Conservation (phyloP, 2,329 filamentous ascomycete species). For the Alternaria tenuissima region DNA sequence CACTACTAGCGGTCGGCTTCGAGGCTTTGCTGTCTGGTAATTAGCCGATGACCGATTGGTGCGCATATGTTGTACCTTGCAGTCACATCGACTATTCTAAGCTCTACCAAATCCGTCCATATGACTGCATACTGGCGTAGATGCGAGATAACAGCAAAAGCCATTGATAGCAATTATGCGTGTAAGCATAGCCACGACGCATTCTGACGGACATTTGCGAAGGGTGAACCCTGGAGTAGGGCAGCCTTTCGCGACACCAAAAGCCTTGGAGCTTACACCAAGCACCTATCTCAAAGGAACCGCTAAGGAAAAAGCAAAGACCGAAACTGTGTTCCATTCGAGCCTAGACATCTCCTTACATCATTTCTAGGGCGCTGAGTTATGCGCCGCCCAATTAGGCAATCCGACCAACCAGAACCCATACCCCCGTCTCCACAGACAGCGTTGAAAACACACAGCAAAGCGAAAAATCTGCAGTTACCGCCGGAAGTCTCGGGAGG, state of each 20-base stretch:
- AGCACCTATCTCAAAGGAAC: background rate
- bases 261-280: background rate
- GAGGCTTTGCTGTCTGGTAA: background rate
- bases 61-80: constrained; percentile 1
- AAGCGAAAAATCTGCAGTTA: constrained; percentile 11
- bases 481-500: constrained; percentile 2
- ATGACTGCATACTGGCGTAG: background rate
- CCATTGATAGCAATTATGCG: background rate
- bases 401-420: constrained; percentile 14
- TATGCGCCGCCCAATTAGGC: constrained; percentile 9
- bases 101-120: background rate
- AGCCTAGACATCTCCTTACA: constrained; percentile 5
- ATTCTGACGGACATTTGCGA: background rate
- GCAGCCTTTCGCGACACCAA: background rate
- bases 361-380: constrained; percentile 3
- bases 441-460: constrained; percentile 4
- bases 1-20: constrained; percentile 5
- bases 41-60: constrained; percentile 5
- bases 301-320: background rate
- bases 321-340: constrained; percentile 4
- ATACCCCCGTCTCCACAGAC: background rate
- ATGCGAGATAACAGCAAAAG: constrained; percentile 1
- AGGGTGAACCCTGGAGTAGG: background rate
- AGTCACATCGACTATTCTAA: constrained; percentile 1
- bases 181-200: constrained; percentile 2